These are phyloP conservation scores for Pisolithus sp. DNA, from an alignment of 768 basidiomycete genomes.

Conservation along the genomic window DNA sequence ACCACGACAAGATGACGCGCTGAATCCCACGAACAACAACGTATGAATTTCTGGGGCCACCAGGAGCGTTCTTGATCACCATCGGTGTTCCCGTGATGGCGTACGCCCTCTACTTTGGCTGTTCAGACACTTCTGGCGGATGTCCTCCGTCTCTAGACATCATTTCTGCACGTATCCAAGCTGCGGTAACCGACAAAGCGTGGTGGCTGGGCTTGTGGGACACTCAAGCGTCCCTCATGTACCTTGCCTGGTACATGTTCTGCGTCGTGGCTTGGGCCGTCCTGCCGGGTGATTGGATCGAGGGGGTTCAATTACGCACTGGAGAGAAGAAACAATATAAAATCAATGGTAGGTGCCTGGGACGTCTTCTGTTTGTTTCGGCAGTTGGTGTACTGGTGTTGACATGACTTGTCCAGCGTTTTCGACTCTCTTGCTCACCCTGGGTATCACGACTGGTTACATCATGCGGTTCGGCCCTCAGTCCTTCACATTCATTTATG, in stretches of 20 bases:
- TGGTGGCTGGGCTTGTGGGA: conserved; percentile 86
- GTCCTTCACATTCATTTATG: conserved; percentile 84
- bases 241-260: conserved; percentile 89
- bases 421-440: conserved; percentile 74
- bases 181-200: conserved; percentile 38
- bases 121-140: conserved; percentile 63
- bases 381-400: neutral
- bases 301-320: conserved; percentile 65
- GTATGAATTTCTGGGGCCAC: conserved; percentile 82
- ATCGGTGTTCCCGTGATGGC: conserved; percentile 63
- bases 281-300: conserved; percentile 67
- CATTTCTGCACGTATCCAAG: conserved; percentile 38
- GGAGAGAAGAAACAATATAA: conserved; percentile 81
- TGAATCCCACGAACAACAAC: conserved; percentile 66
- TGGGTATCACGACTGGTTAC: conserved; percentile 65
- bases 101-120: conserved; percentile 73
- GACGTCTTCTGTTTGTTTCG: neutral
- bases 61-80: conserved; percentile 66
- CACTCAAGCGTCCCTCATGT: conserved; percentile 64
- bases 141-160: conserved; percentile 51
- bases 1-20: conserved; percentile 6
- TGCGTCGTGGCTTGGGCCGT: conserved; percentile 75
- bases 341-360: conserved; percentile 72
- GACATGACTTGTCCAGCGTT: conserved; percentile 49
- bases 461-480: conserved; percentile 71